A percentile compares a stretch with the other conserved stretches of the same genome.
phyloP scores from a whole-genome alignment of 106 monocot species.

The Phalaenopsis equestris region DNA sequence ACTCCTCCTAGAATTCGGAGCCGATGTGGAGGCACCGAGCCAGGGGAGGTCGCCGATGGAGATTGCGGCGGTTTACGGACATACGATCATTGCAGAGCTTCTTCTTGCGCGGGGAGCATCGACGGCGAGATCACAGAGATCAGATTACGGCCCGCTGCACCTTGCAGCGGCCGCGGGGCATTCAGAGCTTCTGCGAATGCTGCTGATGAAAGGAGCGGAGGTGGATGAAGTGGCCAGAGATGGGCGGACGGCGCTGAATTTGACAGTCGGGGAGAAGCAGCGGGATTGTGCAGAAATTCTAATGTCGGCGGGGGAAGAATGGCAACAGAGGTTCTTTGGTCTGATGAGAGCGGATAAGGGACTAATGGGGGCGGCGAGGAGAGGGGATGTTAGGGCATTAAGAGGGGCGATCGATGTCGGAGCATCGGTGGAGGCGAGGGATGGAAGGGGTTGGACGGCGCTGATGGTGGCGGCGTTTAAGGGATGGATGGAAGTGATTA shows the following conservation, averaged over 20 bases:
- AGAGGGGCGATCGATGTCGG: slow-evolving; percentile 22
- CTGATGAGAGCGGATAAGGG: slow-evolving; percentile 19
- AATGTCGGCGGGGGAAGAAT: slow-evolving; percentile 23
- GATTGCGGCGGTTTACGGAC: slow-evolving; percentile 36
- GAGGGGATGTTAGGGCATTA: slow-evolving; percentile 22
- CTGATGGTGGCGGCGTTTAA: slow-evolving; percentile 54
- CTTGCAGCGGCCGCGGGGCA: slow-evolving; percentile 30
- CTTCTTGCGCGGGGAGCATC: slow-evolving; percentile 29
- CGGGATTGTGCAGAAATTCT: slow-evolving; percentile 26
- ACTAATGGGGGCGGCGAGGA: slow-evolving; percentile 32
- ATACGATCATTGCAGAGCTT: slow-evolving; percentile 40
- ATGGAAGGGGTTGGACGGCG: slow-evolving; percentile 53
- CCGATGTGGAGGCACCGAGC: slow-evolving; percentile 27
- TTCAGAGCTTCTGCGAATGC: slow-evolving; percentile 25
- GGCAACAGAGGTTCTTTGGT: slow-evolving; percentile 27
- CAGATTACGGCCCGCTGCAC: slow-evolving; percentile 29
- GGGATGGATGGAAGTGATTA: slow-evolving; percentile 27
- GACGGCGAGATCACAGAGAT: slow-evolving; percentile 14
- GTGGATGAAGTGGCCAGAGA: slow-evolving; percentile 22
- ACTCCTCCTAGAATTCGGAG: slow-evolving; percentile 42
- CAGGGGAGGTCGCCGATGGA: slow-evolving; percentile 43
- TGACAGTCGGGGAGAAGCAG: slow-evolving; percentile 25
- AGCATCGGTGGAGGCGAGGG: slow-evolving; percentile 29
- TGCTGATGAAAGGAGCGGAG: slow-evolving; percentile 27
- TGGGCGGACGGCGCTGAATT: slow-evolving; percentile 39